Evolutionary conservation across 768 basidiomycete genomes (phyloP), one percentile per base, ranked within the genome.

Genomic region (Suillus discolor): DNA sequence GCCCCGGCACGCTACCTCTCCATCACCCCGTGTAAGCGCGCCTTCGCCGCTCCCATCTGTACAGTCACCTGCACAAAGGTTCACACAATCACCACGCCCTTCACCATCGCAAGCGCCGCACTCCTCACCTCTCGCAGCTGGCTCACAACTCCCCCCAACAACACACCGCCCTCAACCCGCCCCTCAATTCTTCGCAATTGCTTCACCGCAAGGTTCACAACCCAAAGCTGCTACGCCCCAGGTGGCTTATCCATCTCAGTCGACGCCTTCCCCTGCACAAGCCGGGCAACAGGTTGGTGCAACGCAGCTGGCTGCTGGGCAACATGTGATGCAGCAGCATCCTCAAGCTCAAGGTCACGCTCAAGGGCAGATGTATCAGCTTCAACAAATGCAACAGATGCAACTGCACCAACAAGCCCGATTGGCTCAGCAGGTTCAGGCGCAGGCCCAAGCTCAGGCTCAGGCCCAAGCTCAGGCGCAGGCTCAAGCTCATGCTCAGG

Each of bases 1-100:
- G n/a, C 59, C 28, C 3, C 59, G 41, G 25, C 25, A 28, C 28
- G 62, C 62, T 1, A 41, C 71, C 6, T 73, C 75, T 49, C 69
- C 73, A 65, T 77, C 76, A 2, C 75, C 76, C 47, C 68, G 75
- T 6, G 70, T 76, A 4, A 73, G 74, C 60, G 20, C 74, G 44
- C 73, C 71, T 41, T 77, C 76, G 0, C 76, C 76, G 4, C 71
- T 68, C 34, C 44, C 68, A 1, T 38, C 72, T 47, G 55, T 68
- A 7, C 51, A 67, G 57, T 78, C 76, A 25, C 76, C 76, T 54
- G 75, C 75, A 36, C 76, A 72, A 51, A 74, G 77, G 44, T 77
- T 78, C 68, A 77, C 76, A 49, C 76, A 77, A 59, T 78, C 76
- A 31, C 76, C 76, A 44, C 77, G 76, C 31, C 75, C 75, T 36